Evolutionary conservation across 805 yeast species (phyloP).

Genomic region (Nakazawaea holstii): DNA sequence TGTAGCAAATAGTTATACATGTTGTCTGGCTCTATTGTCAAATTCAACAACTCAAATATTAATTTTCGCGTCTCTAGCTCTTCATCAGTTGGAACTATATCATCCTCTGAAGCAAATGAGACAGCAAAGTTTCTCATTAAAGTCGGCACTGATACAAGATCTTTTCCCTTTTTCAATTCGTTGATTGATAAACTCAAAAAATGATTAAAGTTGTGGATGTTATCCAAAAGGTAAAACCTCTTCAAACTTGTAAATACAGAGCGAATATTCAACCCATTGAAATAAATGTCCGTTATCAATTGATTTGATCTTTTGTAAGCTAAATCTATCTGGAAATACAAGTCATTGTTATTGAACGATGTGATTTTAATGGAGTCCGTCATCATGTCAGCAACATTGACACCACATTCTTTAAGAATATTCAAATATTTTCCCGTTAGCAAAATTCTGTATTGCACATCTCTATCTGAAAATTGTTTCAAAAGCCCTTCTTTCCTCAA

Average conservation of each 20-base stretch:
- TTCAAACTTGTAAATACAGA: slow-evolving; percentile 45
- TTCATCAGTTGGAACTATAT: neutral
- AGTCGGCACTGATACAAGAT: slow-evolving; percentile 21
- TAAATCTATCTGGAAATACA: slow-evolving; percentile 50
- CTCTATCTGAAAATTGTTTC: slow-evolving; percentile 49
- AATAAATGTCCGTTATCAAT: slow-evolving; percentile 49
- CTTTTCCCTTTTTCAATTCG: slow-evolving; percentile 42
- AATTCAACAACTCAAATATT: slow-evolving; percentile 16
- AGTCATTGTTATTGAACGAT: slow-evolving; percentile 27
- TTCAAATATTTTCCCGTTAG: slow-evolving; percentile 83
- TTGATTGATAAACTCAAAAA: slow-evolving; percentile 45
- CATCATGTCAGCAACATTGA: slow-evolving; percentile 19
- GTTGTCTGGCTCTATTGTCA: slow-evolving; percentile 37
- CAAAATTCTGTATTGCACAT: slow-evolving; percentile 58
- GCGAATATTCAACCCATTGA: slow-evolving; percentile 53
- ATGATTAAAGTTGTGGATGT: slow-evolving; percentile 43
- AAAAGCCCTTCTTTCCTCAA: slow-evolving; percentile 73
- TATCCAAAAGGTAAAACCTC: slow-evolving; percentile 50
- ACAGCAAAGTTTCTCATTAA: slow-evolving; percentile 26
- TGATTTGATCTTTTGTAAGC: slow-evolving; percentile 68
- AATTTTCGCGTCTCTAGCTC: slow-evolving; percentile 15
- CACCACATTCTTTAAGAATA: slow-evolving; percentile 59
- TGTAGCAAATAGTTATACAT: slow-evolving; percentile 37
- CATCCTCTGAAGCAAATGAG: slow-evolving; percentile 15
- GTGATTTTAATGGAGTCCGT: slow-evolving; percentile 19